These are phyloP conservation scores for Fraxinus baroniana DNA, from an alignment of 305 asterid genomes.

Conservation along the genomic window DNA sequence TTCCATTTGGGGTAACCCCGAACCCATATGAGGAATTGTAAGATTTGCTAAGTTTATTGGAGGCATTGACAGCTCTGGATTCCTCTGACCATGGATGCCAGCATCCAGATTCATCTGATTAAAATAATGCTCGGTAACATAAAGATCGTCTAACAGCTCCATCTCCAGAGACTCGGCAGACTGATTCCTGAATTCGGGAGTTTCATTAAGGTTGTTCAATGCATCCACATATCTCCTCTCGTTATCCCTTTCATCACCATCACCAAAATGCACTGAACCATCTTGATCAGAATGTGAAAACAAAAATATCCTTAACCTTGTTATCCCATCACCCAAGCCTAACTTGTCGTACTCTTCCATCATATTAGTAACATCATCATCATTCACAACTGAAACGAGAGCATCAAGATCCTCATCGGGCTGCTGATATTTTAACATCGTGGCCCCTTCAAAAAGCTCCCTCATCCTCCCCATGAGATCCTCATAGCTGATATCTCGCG, in stretches of 20 bases:
- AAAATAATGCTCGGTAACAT: constrained; percentile 62
- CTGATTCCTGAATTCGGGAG: constrained; percentile 64
- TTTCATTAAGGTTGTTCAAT: constrained; percentile 78
- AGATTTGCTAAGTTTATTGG: constrained; percentile 64
- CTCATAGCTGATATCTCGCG: constrained; percentile 67
- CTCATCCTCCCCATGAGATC: constrained; percentile 88
- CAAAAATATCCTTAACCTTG: constrained; percentile 81
- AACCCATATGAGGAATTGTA: constrained; percentile 65
- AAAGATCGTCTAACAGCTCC: constrained; percentile 60
- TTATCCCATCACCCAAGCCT: constrained; percentile 77
- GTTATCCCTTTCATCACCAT: constrained; percentile 82
- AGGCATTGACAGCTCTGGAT: constrained; percentile 69
- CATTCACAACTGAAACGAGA: constrained; percentile 94
- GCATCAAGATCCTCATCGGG: constrained; percentile 99
- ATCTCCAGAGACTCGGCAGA: constrained; percentile 42
- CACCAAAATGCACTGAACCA: constrained; percentile 63
- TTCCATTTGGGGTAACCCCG: constrained; percentile 76
- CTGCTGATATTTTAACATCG: constrained; percentile 81
- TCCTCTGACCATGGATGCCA: constrained; percentile 63
- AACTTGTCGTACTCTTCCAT: constrained; percentile 97
- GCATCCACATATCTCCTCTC: constrained; percentile 94
- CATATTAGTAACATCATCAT: constrained; percentile 94
- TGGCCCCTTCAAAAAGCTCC: constrained; percentile 77
- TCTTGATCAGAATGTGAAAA: constrained; percentile 71
- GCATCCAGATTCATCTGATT: constrained; percentile 74